A percentile compares a stretch with the other conserved stretches of the same genome.
phyloP scores from a whole-genome alignment of 169 alveolate genomes.

The Plasmodium blacklocki region DNA sequence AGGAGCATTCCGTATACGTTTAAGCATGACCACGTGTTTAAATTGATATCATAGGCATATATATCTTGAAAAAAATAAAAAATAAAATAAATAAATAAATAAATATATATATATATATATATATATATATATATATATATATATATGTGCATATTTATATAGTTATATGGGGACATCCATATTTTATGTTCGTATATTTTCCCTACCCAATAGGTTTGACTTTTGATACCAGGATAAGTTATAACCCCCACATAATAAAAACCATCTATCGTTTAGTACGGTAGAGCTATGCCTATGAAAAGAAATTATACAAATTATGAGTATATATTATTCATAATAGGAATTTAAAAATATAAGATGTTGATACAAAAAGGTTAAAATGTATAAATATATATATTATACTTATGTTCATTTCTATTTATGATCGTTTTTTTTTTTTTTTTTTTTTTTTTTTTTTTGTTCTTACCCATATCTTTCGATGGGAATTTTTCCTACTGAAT shows the following conservation, averaged over 20 bases:
- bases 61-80: slow-evolving; percentile 23
- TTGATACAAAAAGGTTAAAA: no score
- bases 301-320: no score
- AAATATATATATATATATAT: neutral
- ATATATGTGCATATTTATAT: neutral
- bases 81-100: neutral
- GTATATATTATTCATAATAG: no score
- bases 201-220: slow-evolving; percentile 36
- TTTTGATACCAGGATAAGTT: slow-evolving; percentile 39
- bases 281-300: slow-evolving; percentile 55
- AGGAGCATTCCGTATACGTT: slow-evolving; percentile 56
- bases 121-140: neutral
- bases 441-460: neutral
- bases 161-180: neutral
- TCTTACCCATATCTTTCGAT: slow-evolving; percentile 47
- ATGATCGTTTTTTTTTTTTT: no score
- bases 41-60: slow-evolving; percentile 53
- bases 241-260: slow-evolving; percentile 65
- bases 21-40: slow-evolving; percentile 55
- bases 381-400: no score
- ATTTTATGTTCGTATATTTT: neutral
- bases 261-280: slow-evolving; percentile 62
- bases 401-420: no score
- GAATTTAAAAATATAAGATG: no score
- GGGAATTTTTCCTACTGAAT: slow-evolving; percentile 50